Base-by-base conservation (phyloP, 495 filamentous ascomycete species). In the Penicillium waksmanii region DNA sequence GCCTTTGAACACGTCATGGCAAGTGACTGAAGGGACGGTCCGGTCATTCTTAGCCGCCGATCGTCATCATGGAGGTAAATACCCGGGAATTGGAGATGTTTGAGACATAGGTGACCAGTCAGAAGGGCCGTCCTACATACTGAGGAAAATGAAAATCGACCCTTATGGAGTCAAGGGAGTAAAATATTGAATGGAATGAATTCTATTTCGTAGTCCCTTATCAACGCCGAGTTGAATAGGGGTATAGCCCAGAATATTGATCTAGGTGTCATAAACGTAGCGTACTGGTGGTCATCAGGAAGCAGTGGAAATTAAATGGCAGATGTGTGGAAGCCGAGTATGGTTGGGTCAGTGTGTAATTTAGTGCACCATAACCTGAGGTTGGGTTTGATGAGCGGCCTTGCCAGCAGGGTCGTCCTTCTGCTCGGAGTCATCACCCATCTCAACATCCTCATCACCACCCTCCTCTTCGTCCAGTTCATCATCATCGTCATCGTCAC, bases 401-500 rank as follows among this genome's bases (percentile, higher is more conserved):
- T 75, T 72, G 60, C 65, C 17, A 9, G 46, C 60, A 13, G 69
- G 52, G 53, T 75, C 76, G 19, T 76, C 71, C 62, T 75, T 77
- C 21, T 70, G 70, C 55, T 83, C 80, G 23, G 75, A 67, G 53
- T 82, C 88, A 58, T 91, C 92, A 18, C 84, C 87, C 78, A 95
- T 89, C 55, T 94, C 92, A 78, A 95, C 92, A 64, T 89, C 91
- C 49, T 93, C 91, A 57, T 91, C 91, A 15, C 76, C 86, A 17
- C 75, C 85, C 12, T 68, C 83, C 57, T 91, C 91, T 31, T 87
- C 90, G 43, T 87, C 91, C 18, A 87, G 91, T 25, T 90, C 84
- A 13, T 90, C 90, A 52, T 96, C 91, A 54, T 96, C 94, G 51
- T 96, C 93, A 42, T 89, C 85, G 15, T 92, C 93, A 61, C 88